Base-by-base conservation (phyloP, 1,139 yeast species). In the Hyphopichia khmerensis region DNA sequence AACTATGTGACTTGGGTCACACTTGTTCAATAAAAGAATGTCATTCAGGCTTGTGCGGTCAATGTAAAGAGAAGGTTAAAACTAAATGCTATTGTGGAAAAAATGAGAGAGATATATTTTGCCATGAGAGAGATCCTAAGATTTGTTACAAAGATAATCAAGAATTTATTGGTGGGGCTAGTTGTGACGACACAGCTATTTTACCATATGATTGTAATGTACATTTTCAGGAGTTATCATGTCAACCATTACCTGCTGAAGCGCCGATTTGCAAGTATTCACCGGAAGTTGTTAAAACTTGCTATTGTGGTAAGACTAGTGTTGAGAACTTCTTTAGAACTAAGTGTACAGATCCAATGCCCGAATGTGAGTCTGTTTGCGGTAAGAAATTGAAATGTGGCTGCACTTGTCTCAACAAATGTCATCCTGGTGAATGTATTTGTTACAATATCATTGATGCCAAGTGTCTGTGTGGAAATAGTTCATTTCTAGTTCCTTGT, bases 1-100 rank as follows among this genome's bases (percentile, higher is more conserved):
- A 77, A 51, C 79, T 91, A 1, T 90, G 97, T 68, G 91, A 89
- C 10, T 46, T 67, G 51, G 71, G 78, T 18, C 97, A 90, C 57
- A 62, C 57, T 32, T 89, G 96, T 62, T 51, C 62, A 3, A 23
- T 18, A 24, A 62, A 65, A 35, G 55, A 53, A 4, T 68, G 75
- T 43, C 97, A 90, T 61, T 60, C 69, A 17, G 96, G 96, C 0
- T 69, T 86, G 26, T 90, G 97, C 67, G 96, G 96, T 0, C 69
- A 72, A 8, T 90, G 97, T 60, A 42, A 53, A 3, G 56, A 52
- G 27, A 26, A 33, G 1, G 59, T 79, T 3, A 58, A 57, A 9
- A 74, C 77, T 2, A 62, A 54, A 18, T 90, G 97, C 59, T 90
- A 86, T 57, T 90, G 97, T 67, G 96, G 96, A 0, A 72, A 75